Evolutionary conservation across 2,329 filamentous ascomycete species (phyloP).

Genomic region (Lachnellula willkommii): DNA sequence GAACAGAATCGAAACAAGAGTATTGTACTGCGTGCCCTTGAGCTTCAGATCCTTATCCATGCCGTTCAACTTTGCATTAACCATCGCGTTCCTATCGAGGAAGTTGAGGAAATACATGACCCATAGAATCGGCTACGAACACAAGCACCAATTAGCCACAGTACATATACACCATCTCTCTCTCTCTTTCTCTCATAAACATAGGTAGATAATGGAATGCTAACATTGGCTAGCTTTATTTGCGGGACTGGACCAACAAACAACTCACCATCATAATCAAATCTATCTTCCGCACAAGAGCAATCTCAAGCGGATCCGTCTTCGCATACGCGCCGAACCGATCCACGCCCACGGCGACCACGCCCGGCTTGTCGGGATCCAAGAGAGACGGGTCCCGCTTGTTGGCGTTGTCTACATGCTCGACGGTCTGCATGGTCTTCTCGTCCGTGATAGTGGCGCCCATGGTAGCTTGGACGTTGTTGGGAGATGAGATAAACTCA

Average conservation of each 20-base stretch:
- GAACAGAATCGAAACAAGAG: slow-evolving; percentile 29
- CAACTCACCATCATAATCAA: slow-evolving; percentile 1
- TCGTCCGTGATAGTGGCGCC: background rate
- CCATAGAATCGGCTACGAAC: slow-evolving; percentile 22
- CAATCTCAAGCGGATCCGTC: slow-evolving; percentile 2
- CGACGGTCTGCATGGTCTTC: background rate
- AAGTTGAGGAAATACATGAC: slow-evolving; percentile 31
- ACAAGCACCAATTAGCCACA: background rate
- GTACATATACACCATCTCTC: too few relatives aligned
- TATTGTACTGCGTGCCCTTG: slow-evolving; percentile 26
- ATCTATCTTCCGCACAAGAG: slow-evolving; percentile 3
- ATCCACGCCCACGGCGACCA: background rate
- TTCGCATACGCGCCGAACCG: slow-evolving; percentile 1
- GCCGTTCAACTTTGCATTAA: slow-evolving; percentile 11
- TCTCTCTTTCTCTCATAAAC: too few relatives aligned
- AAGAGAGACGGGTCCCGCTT: background rate
- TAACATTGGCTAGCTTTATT: too few relatives aligned
- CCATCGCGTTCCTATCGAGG: slow-evolving; percentile 29
- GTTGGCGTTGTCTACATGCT: slow-evolving; percentile 2
- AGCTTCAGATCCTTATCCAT: slow-evolving; percentile 31
- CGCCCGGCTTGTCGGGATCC: background rate
- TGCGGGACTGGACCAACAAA: too few relatives aligned
- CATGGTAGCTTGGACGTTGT: too few relatives aligned
- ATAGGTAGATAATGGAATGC: too few relatives aligned
- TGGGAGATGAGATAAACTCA: too few relatives aligned